Evolutionary conservation across 2,329 filamentous ascomycete genomes (phyloP).

Genomic region (Myriosclerotinia curreyana): DNA sequence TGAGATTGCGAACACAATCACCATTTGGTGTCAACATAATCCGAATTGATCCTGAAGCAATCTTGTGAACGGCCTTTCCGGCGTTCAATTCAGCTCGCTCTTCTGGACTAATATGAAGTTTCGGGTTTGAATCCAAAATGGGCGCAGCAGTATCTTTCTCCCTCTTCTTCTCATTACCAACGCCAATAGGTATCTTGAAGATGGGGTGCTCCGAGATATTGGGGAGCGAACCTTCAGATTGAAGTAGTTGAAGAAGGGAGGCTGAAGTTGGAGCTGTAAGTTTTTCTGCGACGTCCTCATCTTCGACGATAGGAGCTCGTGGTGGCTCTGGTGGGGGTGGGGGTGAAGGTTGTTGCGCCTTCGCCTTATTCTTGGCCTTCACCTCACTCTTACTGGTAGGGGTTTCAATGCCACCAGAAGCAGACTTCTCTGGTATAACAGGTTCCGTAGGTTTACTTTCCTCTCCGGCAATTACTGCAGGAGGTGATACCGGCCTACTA

Average conservation of each 20-base stretch:
- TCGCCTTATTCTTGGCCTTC: constrained; percentile 32
- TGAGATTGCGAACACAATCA: constrained; percentile 71
- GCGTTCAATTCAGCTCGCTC: constrained; percentile 55
- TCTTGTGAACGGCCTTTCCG: constrained; percentile 58
- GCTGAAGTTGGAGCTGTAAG: constrained; percentile 35
- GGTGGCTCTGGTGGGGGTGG: constrained; percentile 30
- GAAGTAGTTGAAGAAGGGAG: constrained; percentile 42
- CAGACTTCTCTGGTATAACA: constrained; percentile 5
- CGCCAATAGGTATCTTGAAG: constrained; percentile 40
- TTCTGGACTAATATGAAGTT: constrained; percentile 50
- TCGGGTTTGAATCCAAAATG: constrained; percentile 37
- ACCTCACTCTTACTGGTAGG: constrained; percentile 25
- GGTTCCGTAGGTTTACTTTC: constrained; percentile 1
- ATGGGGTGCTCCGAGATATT: constrained; percentile 40
- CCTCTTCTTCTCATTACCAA: constrained; percentile 17
- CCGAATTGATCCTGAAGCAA: constrained; percentile 58
- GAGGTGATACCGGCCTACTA: constrained; percentile 35
- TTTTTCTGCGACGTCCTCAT: constrained; percentile 35
- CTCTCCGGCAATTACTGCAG: constrained; percentile 21
- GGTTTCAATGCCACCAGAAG: constrained; percentile 19
- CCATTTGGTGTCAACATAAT: constrained; percentile 74
- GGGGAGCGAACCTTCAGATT: constrained; percentile 41
- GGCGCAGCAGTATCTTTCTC: constrained; percentile 22
- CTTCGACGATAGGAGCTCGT: constrained; percentile 29
- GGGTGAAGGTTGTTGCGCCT: constrained; percentile 30